Evolutionary conservation across 75 land plant species (phyloP).

Genomic region (Picea glauca): DNA sequence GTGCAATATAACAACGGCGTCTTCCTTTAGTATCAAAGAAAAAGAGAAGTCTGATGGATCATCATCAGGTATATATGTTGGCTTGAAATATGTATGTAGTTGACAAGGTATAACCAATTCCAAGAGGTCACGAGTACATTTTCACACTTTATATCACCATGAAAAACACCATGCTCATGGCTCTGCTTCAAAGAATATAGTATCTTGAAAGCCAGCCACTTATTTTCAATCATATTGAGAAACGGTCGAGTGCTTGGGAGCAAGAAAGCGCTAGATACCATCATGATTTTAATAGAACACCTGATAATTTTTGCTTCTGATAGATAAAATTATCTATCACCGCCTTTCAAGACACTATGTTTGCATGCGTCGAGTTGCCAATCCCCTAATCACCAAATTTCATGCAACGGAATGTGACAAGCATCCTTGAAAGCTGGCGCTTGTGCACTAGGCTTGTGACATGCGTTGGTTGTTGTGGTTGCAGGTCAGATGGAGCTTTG

Average conservation of each 20-base stretch:
- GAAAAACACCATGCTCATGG: constrained; percentile 93
- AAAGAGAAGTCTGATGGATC: constrained; percentile 99
- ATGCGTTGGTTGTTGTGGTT: too few species aligned
- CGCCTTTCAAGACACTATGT: too few species aligned
- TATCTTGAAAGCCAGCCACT: constrained; percentile 98
- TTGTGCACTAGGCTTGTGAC: too few species aligned
- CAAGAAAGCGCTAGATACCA: too few species aligned
- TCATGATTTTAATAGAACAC: too few species aligned
- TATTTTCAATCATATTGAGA: constrained; percentile 88
- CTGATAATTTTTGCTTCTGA: too few species aligned
- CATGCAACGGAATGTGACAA: too few species aligned
- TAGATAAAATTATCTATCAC: too few species aligned
- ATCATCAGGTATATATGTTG: constrained; percentile 94
- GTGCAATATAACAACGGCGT: constrained; percentile 94
- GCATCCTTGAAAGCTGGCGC: too few species aligned
- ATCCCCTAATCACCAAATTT: too few species aligned
- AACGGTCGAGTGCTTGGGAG: constrained; percentile 80
- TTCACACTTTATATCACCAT: constrained; percentile 99
- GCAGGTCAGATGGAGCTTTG: too few species aligned
- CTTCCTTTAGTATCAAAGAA: constrained; percentile 96
- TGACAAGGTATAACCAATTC: constrained; percentile 99
- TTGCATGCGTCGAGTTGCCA: too few species aligned
- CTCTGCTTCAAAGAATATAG: constrained; percentile 95
- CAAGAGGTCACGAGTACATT: constrained; percentile 98
- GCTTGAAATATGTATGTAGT: constrained; percentile 93